A percentile compares a stretch with the other conserved stretches of the same genome.
Conservation (phyloP, 2,329 filamentous ascomycete species). For the Xylariaceae sp. region DNA sequence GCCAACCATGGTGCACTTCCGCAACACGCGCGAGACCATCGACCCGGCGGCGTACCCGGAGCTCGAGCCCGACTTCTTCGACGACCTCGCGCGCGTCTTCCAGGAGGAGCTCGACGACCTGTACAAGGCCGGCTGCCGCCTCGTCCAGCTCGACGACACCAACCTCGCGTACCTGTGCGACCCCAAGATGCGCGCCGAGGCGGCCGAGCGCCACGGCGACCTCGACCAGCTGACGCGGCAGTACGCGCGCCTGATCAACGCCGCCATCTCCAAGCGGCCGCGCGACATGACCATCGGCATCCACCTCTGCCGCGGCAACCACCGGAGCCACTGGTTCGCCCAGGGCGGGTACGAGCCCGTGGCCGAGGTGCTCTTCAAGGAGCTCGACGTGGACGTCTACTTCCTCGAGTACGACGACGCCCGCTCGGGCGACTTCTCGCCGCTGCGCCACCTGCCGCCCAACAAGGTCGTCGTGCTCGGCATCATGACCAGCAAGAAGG, state of each 20-base stretch:
- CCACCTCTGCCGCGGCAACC: conserved; percentile 53
- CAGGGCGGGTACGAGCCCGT: conserved; percentile 54
- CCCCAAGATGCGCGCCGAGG: conserved; percentile 47
- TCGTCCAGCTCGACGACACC: conserved; percentile 54
- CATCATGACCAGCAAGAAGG: conserved; percentile 52
- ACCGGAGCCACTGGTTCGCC: conserved; percentile 52
- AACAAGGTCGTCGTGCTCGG: conserved; percentile 52
- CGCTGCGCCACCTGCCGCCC: conserved; percentile 47
- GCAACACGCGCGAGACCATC: conserved; percentile 48
- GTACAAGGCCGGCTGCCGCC: conserved; percentile 48
- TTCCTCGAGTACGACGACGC: conserved; percentile 57
- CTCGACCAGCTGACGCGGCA: conserved; percentile 43
- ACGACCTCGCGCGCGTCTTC: conserved; percentile 49
- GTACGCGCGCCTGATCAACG: conserved; percentile 51
- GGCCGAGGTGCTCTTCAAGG: conserved; percentile 51
- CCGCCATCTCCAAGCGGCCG: conserved; percentile 45
- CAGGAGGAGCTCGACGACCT: conserved; percentile 49
- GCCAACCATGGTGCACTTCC: conserved; percentile 58
- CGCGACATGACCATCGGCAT: conserved; percentile 51
- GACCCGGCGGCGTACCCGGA: conserved; percentile 47
- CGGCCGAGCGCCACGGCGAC: conserved; percentile 46
- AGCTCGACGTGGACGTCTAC: conserved; percentile 52
- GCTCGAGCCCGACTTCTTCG: conserved; percentile 51
- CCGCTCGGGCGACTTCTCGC: conserved; percentile 49
- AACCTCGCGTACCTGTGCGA: conserved; percentile 57